A percentile compares a stretch with the other conserved stretches of the same genome.
These are phyloP conservation scores for Streptanthus diversifolius DNA, from an alignment of 345 rosid species.

Conservation along the genomic window DNA sequence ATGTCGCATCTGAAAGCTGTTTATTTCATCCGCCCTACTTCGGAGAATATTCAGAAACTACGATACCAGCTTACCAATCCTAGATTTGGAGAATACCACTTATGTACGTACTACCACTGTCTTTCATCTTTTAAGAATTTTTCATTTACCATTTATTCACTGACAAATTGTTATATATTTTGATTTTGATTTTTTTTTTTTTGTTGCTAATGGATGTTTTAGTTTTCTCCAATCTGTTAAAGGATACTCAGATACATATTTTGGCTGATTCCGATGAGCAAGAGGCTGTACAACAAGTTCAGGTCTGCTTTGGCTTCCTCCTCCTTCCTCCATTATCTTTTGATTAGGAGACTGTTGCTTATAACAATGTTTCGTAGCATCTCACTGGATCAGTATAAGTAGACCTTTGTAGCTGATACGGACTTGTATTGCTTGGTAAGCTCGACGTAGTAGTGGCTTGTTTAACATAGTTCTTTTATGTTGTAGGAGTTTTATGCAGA, in stretches of 20 bases:
- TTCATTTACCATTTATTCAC: constrained; percentile 1
- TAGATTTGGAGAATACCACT: constrained; percentile 88
- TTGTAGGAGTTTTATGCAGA: constrained; percentile 97
- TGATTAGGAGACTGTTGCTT: neutral
- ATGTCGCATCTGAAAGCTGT: constrained; percentile 97
- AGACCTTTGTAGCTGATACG: neutral
- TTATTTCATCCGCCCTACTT: constrained; percentile 80
- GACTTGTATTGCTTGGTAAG: neutral
- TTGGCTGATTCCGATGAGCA: constrained; percentile 97
- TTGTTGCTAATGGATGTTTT: constrained; percentile 21
- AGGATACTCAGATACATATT: constrained; percentile 95
- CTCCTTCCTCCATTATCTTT: neutral
- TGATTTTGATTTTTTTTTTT: neutral
- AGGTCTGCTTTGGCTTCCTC: constrained; percentile 43
- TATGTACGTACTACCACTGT: constrained; percentile 52
- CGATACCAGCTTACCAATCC: constrained; percentile 78
- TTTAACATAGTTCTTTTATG: constrained; percentile 9
- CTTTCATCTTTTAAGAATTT: neutral
- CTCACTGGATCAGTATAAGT: neutral
- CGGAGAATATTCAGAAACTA: constrained; percentile 80
- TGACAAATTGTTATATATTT: neutral
- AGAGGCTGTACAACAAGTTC: constrained; percentile 95
- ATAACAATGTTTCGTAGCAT: neutral
- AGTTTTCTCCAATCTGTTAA: constrained; percentile 96
- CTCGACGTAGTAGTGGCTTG: neutral